These are phyloP conservation scores for Bipolaris gigantea DNA, from an alignment of 2,329 filamentous ascomycete species.

Conservation along the genomic window DNA sequence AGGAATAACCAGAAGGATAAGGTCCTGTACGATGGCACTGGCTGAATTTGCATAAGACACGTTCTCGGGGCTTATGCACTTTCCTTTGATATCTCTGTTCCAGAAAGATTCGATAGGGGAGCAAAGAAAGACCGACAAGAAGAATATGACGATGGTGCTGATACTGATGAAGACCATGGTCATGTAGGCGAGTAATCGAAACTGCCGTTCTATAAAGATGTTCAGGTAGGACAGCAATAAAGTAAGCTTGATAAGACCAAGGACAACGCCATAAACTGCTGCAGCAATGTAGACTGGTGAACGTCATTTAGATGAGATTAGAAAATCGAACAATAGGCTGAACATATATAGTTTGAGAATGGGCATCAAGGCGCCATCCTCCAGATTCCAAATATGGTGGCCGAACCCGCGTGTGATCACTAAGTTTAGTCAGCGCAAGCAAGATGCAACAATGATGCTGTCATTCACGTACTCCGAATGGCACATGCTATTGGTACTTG, in stretches of 20 bases:
- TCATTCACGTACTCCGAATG: constrained; percentile 19
- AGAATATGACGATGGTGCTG: constrained; percentile 20
- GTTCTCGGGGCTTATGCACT: constrained; percentile 26
- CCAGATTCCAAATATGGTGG: constrained; percentile 25
- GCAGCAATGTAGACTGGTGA: constrained; percentile 24
- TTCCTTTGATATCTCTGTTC: constrained; percentile 30
- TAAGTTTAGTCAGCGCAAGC: constrained; percentile 8
- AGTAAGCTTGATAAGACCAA: constrained; percentile 32
- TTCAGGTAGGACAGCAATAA: constrained; percentile 34
- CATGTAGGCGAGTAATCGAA: constrained; percentile 20
- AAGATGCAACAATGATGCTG: background rate
- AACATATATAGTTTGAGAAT: constrained; percentile 18
- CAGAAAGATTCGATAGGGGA: constrained; percentile 30
- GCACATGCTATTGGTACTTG: constrained; percentile 24
- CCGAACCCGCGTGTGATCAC: constrained; percentile 31
- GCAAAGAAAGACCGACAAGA: constrained; percentile 30
- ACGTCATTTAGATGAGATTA: background rate
- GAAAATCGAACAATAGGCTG: background rate
- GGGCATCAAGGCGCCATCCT: constrained; percentile 11
- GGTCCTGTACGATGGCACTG: constrained; percentile 29
- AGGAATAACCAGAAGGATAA: constrained; percentile 30
- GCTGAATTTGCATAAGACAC: constrained; percentile 29
- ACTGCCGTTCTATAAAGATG: constrained; percentile 27
- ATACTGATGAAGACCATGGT: constrained; percentile 21
- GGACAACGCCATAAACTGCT: constrained; percentile 23